Evolutionary conservation across 768 basidiomycete genomes (phyloP), one percentile per base, ranked within the genome.

Genomic region (Suillus weaverae): DNA sequence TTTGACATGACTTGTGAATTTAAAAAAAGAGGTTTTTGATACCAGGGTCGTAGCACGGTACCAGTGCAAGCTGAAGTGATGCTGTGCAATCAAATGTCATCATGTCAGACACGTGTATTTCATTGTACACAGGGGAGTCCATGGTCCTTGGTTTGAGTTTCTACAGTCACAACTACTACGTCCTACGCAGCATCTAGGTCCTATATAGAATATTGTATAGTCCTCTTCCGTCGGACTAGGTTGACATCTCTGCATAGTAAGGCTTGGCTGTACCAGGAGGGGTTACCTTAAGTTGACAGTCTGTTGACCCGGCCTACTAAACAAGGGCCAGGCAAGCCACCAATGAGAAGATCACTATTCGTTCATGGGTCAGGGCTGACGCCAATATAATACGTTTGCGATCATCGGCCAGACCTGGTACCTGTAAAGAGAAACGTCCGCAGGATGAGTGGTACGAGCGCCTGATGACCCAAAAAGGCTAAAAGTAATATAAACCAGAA

Each of bases 1-100:
- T 69, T 76, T 22, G 78, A 76, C 79, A 81, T 81, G 66, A 38
- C 18, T 39, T n/a, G 9, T n/a, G 7, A 6, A 35, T 22, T 26
- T 26, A 44, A 44, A n/a, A 44, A n/a, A 4, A 11, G 5, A 48
- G 7, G 46, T 53, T 53, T 30, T 32, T 32, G 20, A 53, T 5
- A 32, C 32, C 18, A 8, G 22, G 22, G 22, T 50, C 4, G 43
- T 44, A 9, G 6, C 20, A 44, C 3, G 33, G 33, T 9, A 43
- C n/a, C n/a, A 30, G 50, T 30, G 5, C 22, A 14, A 13, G 26
- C 2, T 48, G 50, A 51, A 18, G 30, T 33, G 32, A 53, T 53
- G 51, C 18, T 53, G 51, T 53, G 51, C 51, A 32, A 18, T 32
- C 9, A 38, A 38, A 9, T 38, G 36, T 38, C 36, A 38, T 33